These are phyloP conservation scores for Thielaviopsis musarum DNA, from an alignment of 2,329 filamentous ascomycete species.

Conservation along the genomic window DNA sequence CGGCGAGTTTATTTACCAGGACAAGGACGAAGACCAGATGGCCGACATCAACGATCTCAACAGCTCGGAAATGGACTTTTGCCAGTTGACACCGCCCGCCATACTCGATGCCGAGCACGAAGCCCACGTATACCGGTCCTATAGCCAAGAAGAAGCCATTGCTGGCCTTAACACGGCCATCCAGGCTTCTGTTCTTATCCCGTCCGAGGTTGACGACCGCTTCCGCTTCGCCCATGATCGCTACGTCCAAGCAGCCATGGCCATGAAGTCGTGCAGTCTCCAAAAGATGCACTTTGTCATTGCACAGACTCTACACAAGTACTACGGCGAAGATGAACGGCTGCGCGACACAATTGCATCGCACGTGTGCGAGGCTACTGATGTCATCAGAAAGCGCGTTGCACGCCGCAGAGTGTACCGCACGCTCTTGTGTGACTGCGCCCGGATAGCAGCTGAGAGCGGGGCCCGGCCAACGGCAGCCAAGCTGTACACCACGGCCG, in stretches of 20 bases:
- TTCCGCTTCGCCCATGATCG: conserved; percentile 84
- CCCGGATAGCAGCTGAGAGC: conserved; percentile 60
- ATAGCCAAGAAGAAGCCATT: conserved; percentile 51
- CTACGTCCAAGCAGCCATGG: conserved; percentile 58
- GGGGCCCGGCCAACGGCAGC: conserved; percentile 69
- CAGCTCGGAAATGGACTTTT: background rate
- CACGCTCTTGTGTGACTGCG: conserved; percentile 62
- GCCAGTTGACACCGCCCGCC: background rate
- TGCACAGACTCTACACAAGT: conserved; percentile 62
- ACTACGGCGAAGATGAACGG: conserved; percentile 42
- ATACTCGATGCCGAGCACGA: conserved; percentile 26
- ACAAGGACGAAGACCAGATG: conserved; percentile 33
- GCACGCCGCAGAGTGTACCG: conserved; percentile 48
- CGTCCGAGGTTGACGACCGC: conserved; percentile 68
- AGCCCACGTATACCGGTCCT: conserved; percentile 16
- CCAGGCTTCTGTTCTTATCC: conserved; percentile 62
- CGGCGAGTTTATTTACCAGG: conserved; percentile 50
- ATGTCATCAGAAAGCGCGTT: conserved; percentile 54
- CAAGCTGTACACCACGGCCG: conserved; percentile 63
- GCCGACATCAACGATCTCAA: conserved; percentile 12
- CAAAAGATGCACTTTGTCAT: conserved; percentile 85
- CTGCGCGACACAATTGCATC: conserved; percentile 57
- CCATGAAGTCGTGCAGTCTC: conserved; percentile 50
- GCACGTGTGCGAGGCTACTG: conserved; percentile 64
- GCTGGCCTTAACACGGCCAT: conserved; percentile 69